Base-by-base conservation (phyloP, 352 stramenopile species). In the Phytophthora foliorum region DNA sequence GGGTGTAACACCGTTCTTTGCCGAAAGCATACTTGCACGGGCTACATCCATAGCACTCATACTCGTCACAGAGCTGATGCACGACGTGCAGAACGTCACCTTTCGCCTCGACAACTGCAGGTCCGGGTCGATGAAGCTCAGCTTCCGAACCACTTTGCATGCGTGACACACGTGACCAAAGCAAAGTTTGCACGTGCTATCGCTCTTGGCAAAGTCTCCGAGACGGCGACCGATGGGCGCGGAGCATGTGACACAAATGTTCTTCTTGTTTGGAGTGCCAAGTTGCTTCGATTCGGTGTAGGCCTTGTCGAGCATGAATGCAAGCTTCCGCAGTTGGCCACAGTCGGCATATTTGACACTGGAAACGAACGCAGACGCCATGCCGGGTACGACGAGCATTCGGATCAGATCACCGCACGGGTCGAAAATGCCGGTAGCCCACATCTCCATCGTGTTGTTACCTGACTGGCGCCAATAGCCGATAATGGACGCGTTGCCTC, bases 91-190 rank as follows among this genome's bases (percentile, higher is more conserved):
- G 49, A 82, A 77, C 13, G 63, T 75, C 16, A 80, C 60, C 50
- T 80, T 78, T 7, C 67, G 48, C 52, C 67, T 65, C 11, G 68
- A 69, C 6, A 82, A 62, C 39, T 44, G 6, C 45, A 75, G 56
- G 29, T 80, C 72, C 8, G 61, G 24, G 29, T 71, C 49, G 31
- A 82, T 61, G 41, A 82, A 82, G 42, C 64, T 77, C 44, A 82
- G 21, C 39, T 74, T 80, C n/a, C 44, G 53, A 45, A 63, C 42
- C 13, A 77, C 48, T 31, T 54, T 69, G 59, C 74, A 81, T 0
- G 51, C 32, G 3, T 72, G 46, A 27, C 74, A 81, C 11, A 81
- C 57, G 10, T 60, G 45, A 8, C 55, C 42, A 29, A 72, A 65
- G n/a, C 72, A 80, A n/a, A 78, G 36, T 32, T 74, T 77, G 54